Evolutionary conservation across 495 filamentous ascomycete species (phyloP).

Genomic region (Tuber borchii): DNA sequence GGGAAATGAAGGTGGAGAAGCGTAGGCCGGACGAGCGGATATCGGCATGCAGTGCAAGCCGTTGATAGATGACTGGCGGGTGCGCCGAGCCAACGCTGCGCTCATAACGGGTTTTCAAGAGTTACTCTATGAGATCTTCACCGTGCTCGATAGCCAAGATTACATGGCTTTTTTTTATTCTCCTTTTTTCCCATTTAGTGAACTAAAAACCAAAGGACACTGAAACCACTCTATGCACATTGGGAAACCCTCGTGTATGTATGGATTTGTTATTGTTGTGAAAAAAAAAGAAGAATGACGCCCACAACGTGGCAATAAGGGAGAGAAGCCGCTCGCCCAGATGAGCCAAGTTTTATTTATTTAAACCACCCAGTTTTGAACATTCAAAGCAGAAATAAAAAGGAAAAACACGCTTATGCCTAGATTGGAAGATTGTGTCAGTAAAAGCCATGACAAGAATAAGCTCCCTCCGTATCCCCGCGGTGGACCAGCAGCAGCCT

Average conservation of each 20-base stretch:
- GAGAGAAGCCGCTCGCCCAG: slow-evolving; percentile 30
- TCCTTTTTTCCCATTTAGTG: background rate
- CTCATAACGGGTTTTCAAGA: background rate
- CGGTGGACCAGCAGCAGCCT: background rate
- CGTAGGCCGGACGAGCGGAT: background rate
- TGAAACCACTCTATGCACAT: slow-evolving; percentile 20
- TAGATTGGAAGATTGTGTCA: background rate
- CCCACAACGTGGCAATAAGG: slow-evolving; percentile 25
- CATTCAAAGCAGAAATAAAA: slow-evolving; percentile 23
- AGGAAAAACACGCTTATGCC: slow-evolving; percentile 37
- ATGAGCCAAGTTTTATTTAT: slow-evolving; percentile 30
- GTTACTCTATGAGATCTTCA: background rate
- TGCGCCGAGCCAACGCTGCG: background rate
- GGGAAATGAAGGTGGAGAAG: background rate
- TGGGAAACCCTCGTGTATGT: slow-evolving; percentile 18
- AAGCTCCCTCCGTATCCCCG: background rate
- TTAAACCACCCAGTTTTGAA: slow-evolving; percentile 29
- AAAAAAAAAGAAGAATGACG: slow-evolving; percentile 18
- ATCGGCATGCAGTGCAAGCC: background rate
- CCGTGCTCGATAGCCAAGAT: background rate
- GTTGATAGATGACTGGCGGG: background rate
- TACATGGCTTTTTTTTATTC: background rate
- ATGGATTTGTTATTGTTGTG: slow-evolving; percentile 1
- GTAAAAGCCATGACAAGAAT: slow-evolving; percentile 9
- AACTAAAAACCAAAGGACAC: background rate